A percentile compares a stretch with the other conserved stretches of the same genome.
Conservation (phyloP, 75 land plant species). For the Pinus tabuliformis region DNA sequence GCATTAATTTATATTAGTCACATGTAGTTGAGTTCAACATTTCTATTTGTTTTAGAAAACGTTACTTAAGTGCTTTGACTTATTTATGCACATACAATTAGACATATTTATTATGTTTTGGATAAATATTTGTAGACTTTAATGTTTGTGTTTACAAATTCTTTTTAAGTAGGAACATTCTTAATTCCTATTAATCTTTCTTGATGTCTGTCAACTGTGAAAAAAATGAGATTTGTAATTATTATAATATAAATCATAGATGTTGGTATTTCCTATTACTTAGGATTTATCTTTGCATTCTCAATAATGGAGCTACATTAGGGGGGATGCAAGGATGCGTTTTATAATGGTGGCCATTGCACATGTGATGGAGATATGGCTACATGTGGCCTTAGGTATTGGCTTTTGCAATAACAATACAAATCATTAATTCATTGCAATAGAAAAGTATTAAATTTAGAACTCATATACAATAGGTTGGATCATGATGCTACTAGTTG, state of each 20-base stretch:
- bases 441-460: slow-evolving; percentile 8
- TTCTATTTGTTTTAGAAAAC: not conserved
- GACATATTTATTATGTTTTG: not conserved
- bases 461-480: slow-evolving; percentile 3
- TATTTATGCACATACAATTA: not conserved
- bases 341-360: slow-evolving; percentile 9
- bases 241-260: not conserved
- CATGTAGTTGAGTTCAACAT: not conserved
- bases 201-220: not conserved
- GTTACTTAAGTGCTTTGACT: no score
- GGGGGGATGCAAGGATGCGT: slow-evolving; percentile 8
- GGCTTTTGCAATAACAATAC: slow-evolving; percentile 5
- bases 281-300: slow-evolving; percentile 5
- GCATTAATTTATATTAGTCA: not conserved
- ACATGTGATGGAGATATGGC: slow-evolving; percentile 12
- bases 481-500: slow-evolving; percentile 15
- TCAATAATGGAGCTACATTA: slow-evolving; percentile 13
- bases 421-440: slow-evolving; percentile 10
- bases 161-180: no score
- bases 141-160: not conserved
- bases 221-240: not conserved
- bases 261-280: not conserved
- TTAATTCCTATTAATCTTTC: not conserved
- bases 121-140: not conserved
- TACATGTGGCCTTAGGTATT: slow-evolving; percentile 11